Evolutionary conservation across 2,329 filamentous ascomycete species (phyloP).

Genomic region (Coniochaeta sp.): DNA sequence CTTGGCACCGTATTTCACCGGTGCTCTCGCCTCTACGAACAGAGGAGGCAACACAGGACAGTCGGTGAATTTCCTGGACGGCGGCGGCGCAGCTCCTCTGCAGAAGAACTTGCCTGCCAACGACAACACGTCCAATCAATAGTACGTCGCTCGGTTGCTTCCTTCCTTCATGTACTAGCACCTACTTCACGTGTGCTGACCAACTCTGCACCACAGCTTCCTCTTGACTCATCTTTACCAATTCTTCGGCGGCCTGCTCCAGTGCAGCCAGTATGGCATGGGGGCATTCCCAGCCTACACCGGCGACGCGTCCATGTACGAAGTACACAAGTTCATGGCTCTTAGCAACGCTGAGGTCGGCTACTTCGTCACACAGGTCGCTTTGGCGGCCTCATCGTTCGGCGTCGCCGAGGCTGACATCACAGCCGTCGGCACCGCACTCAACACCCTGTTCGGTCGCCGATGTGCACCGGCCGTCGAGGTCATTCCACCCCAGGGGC

Average conservation of each 20-base stretch:
- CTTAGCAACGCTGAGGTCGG: constrained; percentile 41
- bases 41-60: constrained; percentile 33
- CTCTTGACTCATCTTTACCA: constrained; percentile 55
- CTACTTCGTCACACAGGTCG: constrained; percentile 53
- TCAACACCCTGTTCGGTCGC: constrained; percentile 42
- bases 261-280: constrained; percentile 43
- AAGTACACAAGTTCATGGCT: constrained; percentile 54
- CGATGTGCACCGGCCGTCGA: constrained; percentile 38
- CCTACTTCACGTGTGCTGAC: background rate
- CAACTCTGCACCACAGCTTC: constrained; percentile 24
- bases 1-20: constrained; percentile 53
- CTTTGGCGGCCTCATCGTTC: constrained; percentile 46
- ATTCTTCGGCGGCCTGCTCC: constrained; percentile 52
- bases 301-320: constrained; percentile 39
- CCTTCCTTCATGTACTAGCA: background rate
- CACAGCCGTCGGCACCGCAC: constrained; percentile 35
- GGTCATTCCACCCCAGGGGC: constrained; percentile 34
- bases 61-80: constrained; percentile 54
- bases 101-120: constrained; percentile 48
- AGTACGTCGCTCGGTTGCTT: constrained; percentile 29
- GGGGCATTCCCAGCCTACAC: constrained; percentile 40
- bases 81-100: constrained; percentile 46
- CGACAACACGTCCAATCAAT: constrained; percentile 42
- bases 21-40: constrained; percentile 46
- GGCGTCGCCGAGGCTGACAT: constrained; percentile 49